phyloP scores from a whole-genome alignment of 768 basidiomycete genomes.

The Trametes cubensis region DNA sequence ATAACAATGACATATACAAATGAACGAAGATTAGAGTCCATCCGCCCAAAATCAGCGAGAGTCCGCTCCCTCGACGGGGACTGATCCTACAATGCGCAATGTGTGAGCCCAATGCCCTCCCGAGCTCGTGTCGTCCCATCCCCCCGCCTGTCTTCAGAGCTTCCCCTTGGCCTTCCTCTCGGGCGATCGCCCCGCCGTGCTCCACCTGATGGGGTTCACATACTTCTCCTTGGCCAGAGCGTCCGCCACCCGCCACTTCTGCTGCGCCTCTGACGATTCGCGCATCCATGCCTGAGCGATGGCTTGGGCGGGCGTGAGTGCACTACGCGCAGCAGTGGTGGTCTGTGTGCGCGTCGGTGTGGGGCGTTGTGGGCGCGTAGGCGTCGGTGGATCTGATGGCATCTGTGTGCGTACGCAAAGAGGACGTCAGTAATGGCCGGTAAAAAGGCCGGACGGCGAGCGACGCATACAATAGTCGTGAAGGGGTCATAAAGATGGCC shows the following conservation, averaged over 20 bases:
- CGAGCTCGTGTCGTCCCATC: slow-evolving; percentile 23
- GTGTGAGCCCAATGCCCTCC: neutral
- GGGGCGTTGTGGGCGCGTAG: slow-evolving; percentile 28
- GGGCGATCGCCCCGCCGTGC: slow-evolving; percentile 18
- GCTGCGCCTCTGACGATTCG: slow-evolving; percentile 61
- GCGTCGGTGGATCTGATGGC: slow-evolving; percentile 35
- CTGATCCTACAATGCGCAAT: slow-evolving; percentile 24
- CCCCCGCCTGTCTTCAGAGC: slow-evolving; percentile 42
- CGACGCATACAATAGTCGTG: slow-evolving; percentile 34
- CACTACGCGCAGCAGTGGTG: slow-evolving; percentile 17
- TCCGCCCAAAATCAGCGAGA: slow-evolving; percentile 21
- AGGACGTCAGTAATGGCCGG: slow-evolving; percentile 23
- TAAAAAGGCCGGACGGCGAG: slow-evolving; percentile 16
- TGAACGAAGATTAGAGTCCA: slow-evolving; percentile 26
- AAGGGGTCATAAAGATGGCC: slow-evolving; percentile 33
- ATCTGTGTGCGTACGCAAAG: slow-evolving; percentile 27
- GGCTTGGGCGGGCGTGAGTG: slow-evolving; percentile 56
- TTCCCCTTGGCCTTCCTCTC: slow-evolving; percentile 47
- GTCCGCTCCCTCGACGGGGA: slow-evolving; percentile 24
- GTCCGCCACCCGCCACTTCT: slow-evolving; percentile 60
- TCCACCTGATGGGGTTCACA: slow-evolving; percentile 38
- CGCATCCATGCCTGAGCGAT: slow-evolving; percentile 72
- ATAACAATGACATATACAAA: slow-evolving; percentile 23
- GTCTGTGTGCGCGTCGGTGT: slow-evolving; percentile 22
- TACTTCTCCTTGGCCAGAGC: slow-evolving; percentile 52